phyloP scores from a whole-genome alignment of 1,284 basidiomycete species.

The Irpex sp. region DNA sequence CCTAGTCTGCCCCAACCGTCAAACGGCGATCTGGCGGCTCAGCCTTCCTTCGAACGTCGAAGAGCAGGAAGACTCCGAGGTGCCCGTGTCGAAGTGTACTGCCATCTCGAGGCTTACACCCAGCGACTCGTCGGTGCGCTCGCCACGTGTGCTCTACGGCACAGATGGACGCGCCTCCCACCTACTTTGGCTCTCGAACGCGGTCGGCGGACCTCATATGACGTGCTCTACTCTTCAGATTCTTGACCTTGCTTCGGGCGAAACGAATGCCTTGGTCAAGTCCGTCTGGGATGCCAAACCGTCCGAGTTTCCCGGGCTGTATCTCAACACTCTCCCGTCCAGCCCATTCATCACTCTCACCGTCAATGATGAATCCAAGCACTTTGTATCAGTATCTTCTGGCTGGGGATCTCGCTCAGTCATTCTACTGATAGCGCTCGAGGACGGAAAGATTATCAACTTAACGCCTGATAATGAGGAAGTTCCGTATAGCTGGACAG shows the following conservation, averaged over 20 bases:
- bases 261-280: constrained; percentile 32
- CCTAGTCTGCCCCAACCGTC: constrained; percentile 62
- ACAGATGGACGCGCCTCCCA: constrained; percentile 18
- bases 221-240: constrained; percentile 51
- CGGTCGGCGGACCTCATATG: constrained; percentile 56
- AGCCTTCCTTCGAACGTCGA: constrained; percentile 13
- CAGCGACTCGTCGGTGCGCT: constrained; percentile 46
- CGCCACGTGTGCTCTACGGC: constrained; percentile 43
- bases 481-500: constrained; percentile 44
- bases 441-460: constrained; percentile 36
- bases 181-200: constrained; percentile 51
- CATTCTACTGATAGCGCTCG: constrained; percentile 39
- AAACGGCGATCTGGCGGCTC: constrained; percentile 54
- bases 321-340: constrained; percentile 44
- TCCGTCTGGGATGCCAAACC: constrained; percentile 33
- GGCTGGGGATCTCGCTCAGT: constrained; percentile 50
- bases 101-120: constrained; percentile 36
- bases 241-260: constrained; percentile 27
- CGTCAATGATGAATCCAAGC: constrained; percentile 15
- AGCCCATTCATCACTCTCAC: constrained; percentile 42
- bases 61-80: background rate
- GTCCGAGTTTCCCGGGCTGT: constrained; percentile 61
- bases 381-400: constrained; percentile 42
- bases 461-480: constrained; percentile 36
- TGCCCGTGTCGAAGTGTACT: constrained; percentile 14